Evolutionary conservation across 2,329 filamentous ascomycete species (phyloP).

Genomic region (Mollisia scopiformis): DNA sequence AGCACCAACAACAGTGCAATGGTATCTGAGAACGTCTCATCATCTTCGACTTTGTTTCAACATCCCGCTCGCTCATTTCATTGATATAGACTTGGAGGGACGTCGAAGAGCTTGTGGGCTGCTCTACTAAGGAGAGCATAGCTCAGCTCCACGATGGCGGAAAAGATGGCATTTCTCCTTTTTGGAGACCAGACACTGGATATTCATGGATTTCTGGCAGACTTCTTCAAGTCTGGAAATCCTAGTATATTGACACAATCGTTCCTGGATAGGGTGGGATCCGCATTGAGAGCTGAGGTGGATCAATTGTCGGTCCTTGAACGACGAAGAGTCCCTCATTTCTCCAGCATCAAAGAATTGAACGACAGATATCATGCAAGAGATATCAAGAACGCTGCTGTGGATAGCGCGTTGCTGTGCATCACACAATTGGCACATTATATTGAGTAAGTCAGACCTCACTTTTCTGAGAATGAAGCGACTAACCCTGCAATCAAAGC

Average conservation of each 20-base stretch:
- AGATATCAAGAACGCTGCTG: slow-evolving; percentile 58
- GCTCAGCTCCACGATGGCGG: slow-evolving; percentile 19
- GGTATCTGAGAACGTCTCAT: slow-evolving; percentile 1
- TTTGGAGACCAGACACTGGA: slow-evolving; percentile 75
- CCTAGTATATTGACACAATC: slow-evolving; percentile 58
- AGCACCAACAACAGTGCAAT: not conserved
- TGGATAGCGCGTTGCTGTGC: slow-evolving; percentile 68
- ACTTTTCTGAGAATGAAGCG: not conserved
- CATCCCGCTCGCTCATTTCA: not conserved
- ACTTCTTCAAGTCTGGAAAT: slow-evolving; percentile 50
- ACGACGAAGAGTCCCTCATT: slow-evolving; percentile 61
- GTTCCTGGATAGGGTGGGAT: slow-evolving; percentile 61
- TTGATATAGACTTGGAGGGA: not conserved
- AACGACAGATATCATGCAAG: slow-evolving; percentile 66
- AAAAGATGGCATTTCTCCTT: slow-evolving; percentile 57
- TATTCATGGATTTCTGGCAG: slow-evolving; percentile 64
- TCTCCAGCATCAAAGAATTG: slow-evolving; percentile 64
- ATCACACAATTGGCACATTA: slow-evolving; percentile 70
- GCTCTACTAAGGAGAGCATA: not conserved
- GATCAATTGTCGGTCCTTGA: slow-evolving; percentile 59
- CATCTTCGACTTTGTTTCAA: not conserved
- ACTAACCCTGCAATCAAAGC: slow-evolving; percentile 35
- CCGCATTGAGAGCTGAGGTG: slow-evolving; percentile 63
- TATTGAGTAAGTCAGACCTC: slow-evolving; percentile 59
- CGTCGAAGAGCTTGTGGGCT: not conserved